Base-by-base conservation (phyloP, 805 yeast species). In the Hanseniaspora clermontiae region DNA sequence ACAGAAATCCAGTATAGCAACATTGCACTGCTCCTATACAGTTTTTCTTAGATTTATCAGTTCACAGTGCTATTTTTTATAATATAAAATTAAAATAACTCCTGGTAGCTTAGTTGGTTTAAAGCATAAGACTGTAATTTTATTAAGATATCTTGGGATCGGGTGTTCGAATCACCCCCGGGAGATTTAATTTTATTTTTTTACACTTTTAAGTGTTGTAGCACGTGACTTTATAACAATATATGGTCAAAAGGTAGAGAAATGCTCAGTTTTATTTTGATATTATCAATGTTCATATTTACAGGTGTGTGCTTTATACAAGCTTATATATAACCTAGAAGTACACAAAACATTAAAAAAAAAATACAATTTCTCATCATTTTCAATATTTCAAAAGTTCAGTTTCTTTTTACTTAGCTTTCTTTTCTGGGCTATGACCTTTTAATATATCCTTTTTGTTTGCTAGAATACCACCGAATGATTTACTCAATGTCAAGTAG, bases 81-180 rank as follows among this genome's bases (percentile, higher is more conserved):
- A 17, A 2, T 24, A 9, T 36, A 24, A 37, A 48, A 48, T 34
- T 36, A 49, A 38, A 37, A 37, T 24, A 51, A 51, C 56, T 52
- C 56, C 50, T 45, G 56, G 56, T 52, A 52, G 56, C 56, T 45
- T 45, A 52, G 56, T 52, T 52, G 56, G 57, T 53, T 53, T 53
- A 53, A 53, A 47, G 57, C 57, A 47, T 38, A 53, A 53, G 57
- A 53, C 57, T 53, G 57, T 53, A 53, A 53, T 53, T 52, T 43
- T 39, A 40, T 19, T 24, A 39, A 53, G 57, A 45, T 39, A 53
- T 53, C 57, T 53, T 53, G 57, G 51, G 57, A 53, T 53, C 57
- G 57, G 57, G 57, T 53, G 57, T 53, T 53, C 57, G 57, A 53
- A 37, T 53, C 57, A 53, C 57, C 57, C 57, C 57, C 57, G 57